phyloP scores from a whole-genome alignment of 805 yeast genomes.

The Wickerhamomyces subpelliculosus region DNA sequence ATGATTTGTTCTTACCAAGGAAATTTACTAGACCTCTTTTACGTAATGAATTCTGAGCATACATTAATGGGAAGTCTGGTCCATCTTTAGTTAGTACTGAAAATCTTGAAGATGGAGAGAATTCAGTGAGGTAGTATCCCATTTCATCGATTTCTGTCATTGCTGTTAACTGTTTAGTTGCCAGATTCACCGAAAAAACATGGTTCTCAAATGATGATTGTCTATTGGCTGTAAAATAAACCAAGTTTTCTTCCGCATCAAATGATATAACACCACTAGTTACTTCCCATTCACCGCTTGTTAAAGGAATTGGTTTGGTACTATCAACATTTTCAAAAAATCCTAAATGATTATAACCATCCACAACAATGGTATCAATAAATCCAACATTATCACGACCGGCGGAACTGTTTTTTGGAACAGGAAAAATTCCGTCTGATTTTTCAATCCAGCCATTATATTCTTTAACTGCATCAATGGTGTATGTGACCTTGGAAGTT shows the following conservation, averaged over 20 bases:
- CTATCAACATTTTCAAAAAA: conserved; percentile 43
- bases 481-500: conserved; percentile 32
- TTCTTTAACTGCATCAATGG: conserved; percentile 31
- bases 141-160: conserved; percentile 28
- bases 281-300: conserved; percentile 46
- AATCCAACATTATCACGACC: conserved; percentile 42
- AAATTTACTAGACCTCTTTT: conserved; percentile 11
- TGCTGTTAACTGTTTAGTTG: conserved; percentile 15
- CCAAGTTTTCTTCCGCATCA: conserved; percentile 36
- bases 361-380: conserved; percentile 48
- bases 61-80: conserved; percentile 16
- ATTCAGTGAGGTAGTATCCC: conserved; percentile 42
- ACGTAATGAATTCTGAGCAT: conserved; percentile 6
- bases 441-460: conserved; percentile 59
- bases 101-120: conserved; percentile 53
- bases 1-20: conserved; percentile 9
- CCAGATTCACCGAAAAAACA: conserved; percentile 42
- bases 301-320: conserved; percentile 31
- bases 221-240: conserved; percentile 54
- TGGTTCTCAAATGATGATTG: conserved; percentile 48
- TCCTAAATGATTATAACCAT: conserved; percentile 59
- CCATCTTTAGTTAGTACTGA: conserved; percentile 29
- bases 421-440: conserved; percentile 29
- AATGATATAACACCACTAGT: conserved; percentile 40
- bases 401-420: conserved; percentile 28